Conservation (phyloP, 2,329 filamentous ascomycete genomes). For the Penicillium occitanis region DNA sequence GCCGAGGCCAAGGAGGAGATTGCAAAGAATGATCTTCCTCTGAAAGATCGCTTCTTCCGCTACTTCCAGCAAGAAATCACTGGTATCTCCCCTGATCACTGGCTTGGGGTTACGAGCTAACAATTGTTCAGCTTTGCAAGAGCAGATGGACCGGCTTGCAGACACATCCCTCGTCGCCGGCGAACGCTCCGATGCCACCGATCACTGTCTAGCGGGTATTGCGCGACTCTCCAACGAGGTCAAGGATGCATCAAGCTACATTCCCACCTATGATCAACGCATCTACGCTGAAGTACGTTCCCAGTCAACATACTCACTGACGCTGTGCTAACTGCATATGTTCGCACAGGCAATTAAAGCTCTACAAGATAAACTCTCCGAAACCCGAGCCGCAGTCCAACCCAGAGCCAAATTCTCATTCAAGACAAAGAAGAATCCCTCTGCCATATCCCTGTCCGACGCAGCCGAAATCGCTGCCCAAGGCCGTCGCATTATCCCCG, state of each 20-base stretch:
- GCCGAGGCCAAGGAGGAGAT: constrained; percentile 35
- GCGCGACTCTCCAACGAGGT: constrained; percentile 79
- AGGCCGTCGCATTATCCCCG: constrained; percentile 46
- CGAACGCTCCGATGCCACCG: constrained; percentile 76
- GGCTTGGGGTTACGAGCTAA: background rate
- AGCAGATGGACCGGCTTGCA: constrained; percentile 69
- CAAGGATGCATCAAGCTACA: constrained; percentile 75
- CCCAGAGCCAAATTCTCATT: constrained; percentile 84
- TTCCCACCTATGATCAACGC: constrained; percentile 86
- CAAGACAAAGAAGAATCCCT: constrained; percentile 60
- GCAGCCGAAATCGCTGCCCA: constrained; percentile 56
- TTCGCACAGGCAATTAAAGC: constrained; percentile 68
- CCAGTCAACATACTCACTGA: background rate
- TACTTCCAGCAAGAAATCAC: constrained; percentile 76
- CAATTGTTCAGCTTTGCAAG: constrained; percentile 63
- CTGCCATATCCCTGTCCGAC: constrained; percentile 57
- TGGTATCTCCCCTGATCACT: constrained; percentile 50
- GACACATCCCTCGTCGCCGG: constrained; percentile 64
- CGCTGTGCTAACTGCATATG: constrained; percentile 25
- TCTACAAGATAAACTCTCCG: constrained; percentile 74
- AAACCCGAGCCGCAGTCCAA: constrained; percentile 64
- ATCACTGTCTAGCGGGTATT: constrained; percentile 77
- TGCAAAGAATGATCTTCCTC: constrained; percentile 40
- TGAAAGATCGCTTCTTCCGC: constrained; percentile 79
- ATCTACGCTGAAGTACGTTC: constrained; percentile 71